Conservation (phyloP, 805 yeast genomes). For the Wickerhamiella kurtzmanii region DNA sequence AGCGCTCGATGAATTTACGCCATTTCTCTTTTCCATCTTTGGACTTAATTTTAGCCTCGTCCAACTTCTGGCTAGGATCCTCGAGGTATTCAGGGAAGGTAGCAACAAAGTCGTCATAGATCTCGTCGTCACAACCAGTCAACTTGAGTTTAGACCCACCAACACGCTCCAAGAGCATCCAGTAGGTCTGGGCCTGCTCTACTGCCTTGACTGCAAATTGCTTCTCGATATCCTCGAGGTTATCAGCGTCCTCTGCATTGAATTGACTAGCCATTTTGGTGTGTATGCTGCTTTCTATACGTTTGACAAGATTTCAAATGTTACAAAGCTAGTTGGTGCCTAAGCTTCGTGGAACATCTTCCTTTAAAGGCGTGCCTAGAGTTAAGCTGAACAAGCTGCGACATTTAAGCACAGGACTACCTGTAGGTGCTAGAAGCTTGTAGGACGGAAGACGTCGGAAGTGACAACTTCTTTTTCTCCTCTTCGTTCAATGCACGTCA, state of each 20-base stretch:
- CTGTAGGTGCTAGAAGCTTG: too few species aligned
- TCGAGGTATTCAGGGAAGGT: slow-evolving; percentile 82
- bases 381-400: too few species aligned
- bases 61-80: slow-evolving; percentile 39
- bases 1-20: slow-evolving; percentile 74
- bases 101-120: slow-evolving; percentile 32
- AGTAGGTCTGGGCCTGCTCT: slow-evolving; percentile 82
- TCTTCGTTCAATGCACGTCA: too few species aligned
- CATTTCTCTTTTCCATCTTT: slow-evolving; percentile 71
- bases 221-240: slow-evolving; percentile 88
- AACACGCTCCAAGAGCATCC: slow-evolving; percentile 60
- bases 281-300: not conserved
- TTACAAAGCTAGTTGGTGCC: too few species aligned
- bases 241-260: slow-evolving; percentile 84
- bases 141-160: slow-evolving; percentile 59
- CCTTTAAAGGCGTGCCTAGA: too few species aligned
- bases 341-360: too few species aligned
- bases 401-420: too few species aligned
- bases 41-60: slow-evolving; percentile 74
- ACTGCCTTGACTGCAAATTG: slow-evolving; percentile 98
- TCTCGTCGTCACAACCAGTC: slow-evolving; percentile 29
- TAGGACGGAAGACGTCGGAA: too few species aligned
- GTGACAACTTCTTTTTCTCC: too few species aligned
- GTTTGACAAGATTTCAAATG: too few species aligned
- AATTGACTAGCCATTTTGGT: slow-evolving; percentile 27